Base-by-base conservation (phyloP, 805 yeast species). In the Candida vartiovaarae region DNA sequence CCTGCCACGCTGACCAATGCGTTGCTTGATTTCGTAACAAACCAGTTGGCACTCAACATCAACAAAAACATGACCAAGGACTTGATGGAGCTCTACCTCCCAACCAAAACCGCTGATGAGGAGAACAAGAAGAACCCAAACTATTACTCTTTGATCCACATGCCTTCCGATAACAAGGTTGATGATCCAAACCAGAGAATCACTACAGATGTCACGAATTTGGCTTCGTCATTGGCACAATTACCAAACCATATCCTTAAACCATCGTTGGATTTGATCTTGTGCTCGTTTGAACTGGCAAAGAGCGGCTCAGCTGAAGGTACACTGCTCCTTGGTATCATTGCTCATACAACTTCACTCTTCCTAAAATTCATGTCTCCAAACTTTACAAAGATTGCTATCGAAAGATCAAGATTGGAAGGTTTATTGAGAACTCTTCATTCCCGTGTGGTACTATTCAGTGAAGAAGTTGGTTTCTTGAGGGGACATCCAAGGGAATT, bases 1-100 rank as follows among this genome's bases (percentile, higher is more conserved):
- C 98, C 98, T 0, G 93, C 95, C 2, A 76, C 95, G 3, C 57
- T 85, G 29, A 81, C 85, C 8, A 87, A 89, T 55, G 77, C 95
- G 0, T 61, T 84, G 42, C 71, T 89, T 42, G 68, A 71, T 11
- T 82, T 77, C 66, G 72, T 81, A 3, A 80, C 80, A 36, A 74
- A 71, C 46, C 68, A 76, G 41, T 67, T 84, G 45, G 68, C 86
- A 1, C 71, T 76, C 45, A 59, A 73, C 31, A 74, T 87, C 51
- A 74, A 95, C 51, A 63, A 70, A 34, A 77, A 80, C 55, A 67
- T 90, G 40, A 85, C 93, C 10, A 66, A 72, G 20, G 71, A 74
- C 50, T 67, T 90, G 38, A 69, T 87, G 55, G 76, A 79, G 34
- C 75, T 79, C 48, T 90, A 90, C 61, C 66, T 90, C 49, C 89